A percentile compares a stretch with the other conserved stretches of the same genome.
Conservation (phyloP, 2,329 filamentous ascomycete genomes). For the Xylariaceae sp. region DNA sequence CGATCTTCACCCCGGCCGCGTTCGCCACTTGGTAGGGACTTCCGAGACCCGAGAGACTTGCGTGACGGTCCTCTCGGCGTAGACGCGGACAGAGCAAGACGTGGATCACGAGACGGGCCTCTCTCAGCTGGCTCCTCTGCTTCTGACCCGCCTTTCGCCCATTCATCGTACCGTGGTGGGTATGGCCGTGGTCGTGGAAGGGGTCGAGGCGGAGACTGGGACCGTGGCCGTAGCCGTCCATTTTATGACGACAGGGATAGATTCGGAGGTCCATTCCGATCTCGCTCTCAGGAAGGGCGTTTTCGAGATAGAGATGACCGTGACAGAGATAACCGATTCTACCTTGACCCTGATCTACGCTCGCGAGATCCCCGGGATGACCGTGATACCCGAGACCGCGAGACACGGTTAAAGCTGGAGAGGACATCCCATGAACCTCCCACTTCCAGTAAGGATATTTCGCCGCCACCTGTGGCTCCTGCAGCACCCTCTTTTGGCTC, state of each 20-base stretch:
- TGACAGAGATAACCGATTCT: conserved; percentile 35
- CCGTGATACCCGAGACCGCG: conserved; percentile 41
- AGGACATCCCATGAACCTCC: conserved; percentile 49
- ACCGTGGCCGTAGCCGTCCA: conserved; percentile 45
- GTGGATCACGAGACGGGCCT: conserved; percentile 69
- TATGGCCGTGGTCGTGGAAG: conserved; percentile 52
- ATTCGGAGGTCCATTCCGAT: conserved; percentile 46
- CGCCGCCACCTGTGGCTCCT: conserved; percentile 54
- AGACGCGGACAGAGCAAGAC: conserved; percentile 62
- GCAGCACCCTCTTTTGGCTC: conserved; percentile 57
- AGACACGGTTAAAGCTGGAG: conserved; percentile 47
- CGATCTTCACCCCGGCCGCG: conserved; percentile 58
- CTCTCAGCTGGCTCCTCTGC: conserved; percentile 67
- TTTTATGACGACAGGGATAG: conserved; percentile 61
- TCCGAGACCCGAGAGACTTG: conserved; percentile 53
- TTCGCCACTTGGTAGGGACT: conserved; percentile 62
- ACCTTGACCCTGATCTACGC: conserved; percentile 36
- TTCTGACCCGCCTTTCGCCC: conserved; percentile 60
- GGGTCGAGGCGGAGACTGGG: conserved; percentile 48
- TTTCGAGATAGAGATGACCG: conserved; percentile 49
- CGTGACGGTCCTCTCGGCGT: conserved; percentile 55
- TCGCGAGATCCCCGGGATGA: conserved; percentile 49
- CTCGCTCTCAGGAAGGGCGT: conserved; percentile 61
- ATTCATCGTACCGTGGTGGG: conserved; percentile 52
- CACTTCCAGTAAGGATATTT: conserved; percentile 47